Evolutionary conservation across 2,329 filamentous ascomycete genomes (phyloP), one percentile per base, ranked within the genome.

Genomic region (Catunica adiposa): DNA sequence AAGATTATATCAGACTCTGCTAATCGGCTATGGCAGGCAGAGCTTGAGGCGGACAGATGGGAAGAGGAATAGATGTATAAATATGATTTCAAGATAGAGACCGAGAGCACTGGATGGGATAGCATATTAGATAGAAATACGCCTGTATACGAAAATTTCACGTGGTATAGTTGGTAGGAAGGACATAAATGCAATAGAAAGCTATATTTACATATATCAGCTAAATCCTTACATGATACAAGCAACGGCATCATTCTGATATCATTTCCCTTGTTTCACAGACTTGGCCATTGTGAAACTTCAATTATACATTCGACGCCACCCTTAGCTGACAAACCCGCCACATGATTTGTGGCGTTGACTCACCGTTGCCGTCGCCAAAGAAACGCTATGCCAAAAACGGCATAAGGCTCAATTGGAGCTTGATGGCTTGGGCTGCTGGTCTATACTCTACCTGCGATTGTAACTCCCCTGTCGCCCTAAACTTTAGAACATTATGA

Each of bases 1-100:
- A 77, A 79, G 58, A 71, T 82, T 34, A 87, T 89, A 59, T 75
- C 80, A 26, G 73, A 78, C 29, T 82, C 82, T 48, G 84, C 84
- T 17, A 86, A 79, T 67, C 74, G 76, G 59, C 68, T 88, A 22
- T 87, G 83, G 82, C 80, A 76, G 20, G 48, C 15, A 14, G 48
- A 37, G 26, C n/a, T 51, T 11, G 48, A 37, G 48, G 26, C 25
- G 26, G 48, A 51, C 25, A 31, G 48, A 25, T 51, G 48, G 48
- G 48, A 51, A 14, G 48, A 51, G 17, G 23, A 51, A 51, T 20
- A 3, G 11, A 44, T 44, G 15, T n/a, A n/a, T n/a, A n/a, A n/a
- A n/a, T 44, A 8, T 17, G 15, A 44, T 17, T 44, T 4, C 11
- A 17, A 22, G 40, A 44, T 22, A 17, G 15, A 44, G 15, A 44